A percentile compares a stretch with the other conserved stretches of the same genome.
phyloP scores from a whole-genome alignment of 345 rosid species.

The Linum trigynum region DNA sequence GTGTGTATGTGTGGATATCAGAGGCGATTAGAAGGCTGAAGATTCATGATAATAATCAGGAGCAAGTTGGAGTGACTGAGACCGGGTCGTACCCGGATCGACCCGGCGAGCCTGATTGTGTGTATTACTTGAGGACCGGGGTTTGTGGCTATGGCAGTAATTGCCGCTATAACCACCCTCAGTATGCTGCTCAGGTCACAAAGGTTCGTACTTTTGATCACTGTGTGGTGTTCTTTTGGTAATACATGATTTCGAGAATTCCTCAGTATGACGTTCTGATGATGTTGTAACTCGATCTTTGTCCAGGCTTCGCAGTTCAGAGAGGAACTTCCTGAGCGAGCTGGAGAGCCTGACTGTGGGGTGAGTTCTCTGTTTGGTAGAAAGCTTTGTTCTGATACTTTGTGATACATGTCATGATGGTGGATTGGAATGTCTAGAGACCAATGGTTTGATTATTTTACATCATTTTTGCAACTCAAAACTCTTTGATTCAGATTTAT shows the following conservation, averaged over 20 bases:
- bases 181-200: constrained; percentile 41
- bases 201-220: background rate
- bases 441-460: background rate
- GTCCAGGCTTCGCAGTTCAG: constrained; percentile 35
- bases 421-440: background rate
- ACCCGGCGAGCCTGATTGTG: constrained; percentile 66
- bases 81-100: constrained; percentile 58
- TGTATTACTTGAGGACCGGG: constrained; percentile 56
- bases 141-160: constrained; percentile 59
- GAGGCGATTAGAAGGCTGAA: constrained; percentile 47
- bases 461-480: background rate
- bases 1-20: constrained; percentile 14
- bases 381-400: too few relatives aligned
- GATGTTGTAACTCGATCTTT: constrained; percentile 1
- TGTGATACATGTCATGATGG: too few relatives aligned
- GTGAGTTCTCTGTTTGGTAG: constrained; percentile 18
- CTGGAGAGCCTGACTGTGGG: constrained; percentile 74
- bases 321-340: constrained; percentile 62
- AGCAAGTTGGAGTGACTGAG: constrained; percentile 29
- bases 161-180: constrained; percentile 69
- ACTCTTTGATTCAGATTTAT: background rate
- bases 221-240: background rate
- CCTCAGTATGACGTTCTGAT: constrained; percentile 5
- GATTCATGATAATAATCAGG: constrained; percentile 41
- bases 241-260: background rate